A percentile compares a stretch with the other conserved stretches of the same genome.
Evolutionary conservation across 202 grass and related monocot species (phyloP).

Genomic region (Cymbopogon flexuosus): DNA sequence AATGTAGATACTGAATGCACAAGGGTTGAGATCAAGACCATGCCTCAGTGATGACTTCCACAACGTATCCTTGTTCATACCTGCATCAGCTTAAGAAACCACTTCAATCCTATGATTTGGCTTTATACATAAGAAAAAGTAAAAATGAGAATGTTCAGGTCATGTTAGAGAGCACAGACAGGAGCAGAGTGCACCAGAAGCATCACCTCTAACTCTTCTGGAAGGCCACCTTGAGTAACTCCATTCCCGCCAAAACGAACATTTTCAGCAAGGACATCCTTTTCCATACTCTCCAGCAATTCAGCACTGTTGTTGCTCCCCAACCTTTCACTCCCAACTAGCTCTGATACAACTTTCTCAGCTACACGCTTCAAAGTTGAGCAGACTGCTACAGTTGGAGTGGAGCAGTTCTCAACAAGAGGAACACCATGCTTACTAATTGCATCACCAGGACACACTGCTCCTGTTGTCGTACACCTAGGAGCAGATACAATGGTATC

Average conservation of each 20-base stretch:
- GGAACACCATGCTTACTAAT: slow-evolving; percentile 28
- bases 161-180: not conserved
- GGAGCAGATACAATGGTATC: slow-evolving; percentile 12
- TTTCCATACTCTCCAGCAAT: slow-evolving; percentile 39
- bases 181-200: slow-evolving; percentile 33
- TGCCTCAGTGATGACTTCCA: slow-evolving; percentile 56
- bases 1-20: slow-evolving; percentile 21
- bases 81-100: slow-evolving; percentile 57
- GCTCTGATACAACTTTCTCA: slow-evolving; percentile 45
- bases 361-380: slow-evolving; percentile 42
- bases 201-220: slow-evolving; percentile 68
- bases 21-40: slow-evolving; percentile 40
- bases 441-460: slow-evolving; percentile 16
- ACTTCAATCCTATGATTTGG: slow-evolving; percentile 49
- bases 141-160: slow-evolving; percentile 21
- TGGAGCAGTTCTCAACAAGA: slow-evolving; percentile 18
- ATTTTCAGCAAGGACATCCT: slow-evolving; percentile 35
- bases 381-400: slow-evolving; percentile 24
- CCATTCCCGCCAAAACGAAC: slow-evolving; percentile 41
- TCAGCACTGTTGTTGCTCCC: slow-evolving; percentile 33
- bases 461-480: not conserved
- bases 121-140: slow-evolving; percentile 32
- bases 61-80: slow-evolving; percentile 50
- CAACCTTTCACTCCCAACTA: slow-evolving; percentile 41
- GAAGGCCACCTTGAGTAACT: slow-evolving; percentile 33